Evolutionary conservation across 495 filamentous ascomycete species (phyloP).

Genomic region (Neurospora sp.): DNA sequence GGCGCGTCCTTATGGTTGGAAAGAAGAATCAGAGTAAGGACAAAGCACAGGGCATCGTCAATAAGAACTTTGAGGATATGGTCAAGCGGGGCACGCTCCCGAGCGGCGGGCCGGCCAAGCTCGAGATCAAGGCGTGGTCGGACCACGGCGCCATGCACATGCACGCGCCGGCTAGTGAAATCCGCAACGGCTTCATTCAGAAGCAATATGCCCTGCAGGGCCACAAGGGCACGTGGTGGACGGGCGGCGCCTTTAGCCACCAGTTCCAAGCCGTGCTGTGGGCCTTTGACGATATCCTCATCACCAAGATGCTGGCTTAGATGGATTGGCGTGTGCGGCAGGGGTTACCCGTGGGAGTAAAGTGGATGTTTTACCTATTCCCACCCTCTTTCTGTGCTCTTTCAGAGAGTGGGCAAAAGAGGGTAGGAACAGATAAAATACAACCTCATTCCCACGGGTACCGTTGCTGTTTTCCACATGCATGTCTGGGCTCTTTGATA

Average conservation of each 20-base stretch:
- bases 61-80: constrained; percentile 21
- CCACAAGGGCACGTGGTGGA: constrained; percentile 40
- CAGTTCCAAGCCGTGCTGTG: constrained; percentile 32
- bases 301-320: constrained; percentile 14
- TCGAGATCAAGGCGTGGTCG: constrained; percentile 27
- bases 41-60: constrained; percentile 21
- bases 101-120: constrained; percentile 1
- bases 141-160: constrained; percentile 31
- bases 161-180: constrained; percentile 13
- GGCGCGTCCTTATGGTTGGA: constrained; percentile 30
- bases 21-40: constrained; percentile 14
- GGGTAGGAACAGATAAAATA: too few relatives aligned
- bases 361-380: too few relatives aligned
- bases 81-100: constrained; percentile 18
- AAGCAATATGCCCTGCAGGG: constrained; percentile 43
- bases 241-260: constrained; percentile 32
- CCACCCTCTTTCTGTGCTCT: too few relatives aligned
- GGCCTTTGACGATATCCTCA: constrained; percentile 26
- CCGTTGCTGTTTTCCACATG: too few relatives aligned
- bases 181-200: constrained; percentile 36
- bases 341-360: too few relatives aligned
- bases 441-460: too few relatives aligned
- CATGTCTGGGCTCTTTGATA: too few relatives aligned
- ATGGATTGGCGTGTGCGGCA: background rate
- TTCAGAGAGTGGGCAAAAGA: too few relatives aligned